Base-by-base conservation (phyloP, 129 eudicot genomes). In the Ambrosia trifida region DNA sequence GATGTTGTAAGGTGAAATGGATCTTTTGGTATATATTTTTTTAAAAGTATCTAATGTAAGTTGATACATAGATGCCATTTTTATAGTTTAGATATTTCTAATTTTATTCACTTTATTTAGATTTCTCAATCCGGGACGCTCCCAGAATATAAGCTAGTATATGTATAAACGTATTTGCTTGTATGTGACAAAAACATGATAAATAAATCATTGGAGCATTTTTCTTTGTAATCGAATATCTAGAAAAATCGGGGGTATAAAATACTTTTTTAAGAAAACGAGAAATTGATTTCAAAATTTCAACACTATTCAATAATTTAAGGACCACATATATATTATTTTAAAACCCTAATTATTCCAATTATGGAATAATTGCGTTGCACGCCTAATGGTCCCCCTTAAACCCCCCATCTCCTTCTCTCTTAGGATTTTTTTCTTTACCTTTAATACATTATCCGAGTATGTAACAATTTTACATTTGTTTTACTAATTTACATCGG, bases 171-270 rank as follows among this genome's bases (percentile, higher is more conserved):
- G 11, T 40, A 10, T 40, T 40, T 40, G 11, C 10, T 36, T 36
- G 41, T 36, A 7, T 36, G 7, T 36, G 44, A 40, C 11, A 50
- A n/a, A 51, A 51, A 51, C 58, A 51, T 53, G 60, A 19, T 53
- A 19, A 19, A 19, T 3, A 19, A 19, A 18, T 53, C 33, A 53
- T 53, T 53, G 60, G 33, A 53, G 32, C 13, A 53, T 17, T 18
- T 53, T 11, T 17, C 5, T n/a, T 18, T 53, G 4, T 3, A 53
- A 53, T 19, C 60, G 57, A 69, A 69, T 77, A 77, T 77, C 81
- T 69, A 77, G 76, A 69, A 59, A 58, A 69, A 69, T 69, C 62
- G 75, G 70, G 44, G 49, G 8, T 58, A 47, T 76, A 46, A 56
- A 68, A 59, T 35, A 51, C 19, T 19, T 8, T 7, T 53, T 53